A percentile compares a stretch with the other conserved stretches of the same genome.
These are phyloP conservation scores for Chrysanthemum makinoi DNA, from an alignment of 129 eudicot genomes.

Conservation along the genomic window DNA sequence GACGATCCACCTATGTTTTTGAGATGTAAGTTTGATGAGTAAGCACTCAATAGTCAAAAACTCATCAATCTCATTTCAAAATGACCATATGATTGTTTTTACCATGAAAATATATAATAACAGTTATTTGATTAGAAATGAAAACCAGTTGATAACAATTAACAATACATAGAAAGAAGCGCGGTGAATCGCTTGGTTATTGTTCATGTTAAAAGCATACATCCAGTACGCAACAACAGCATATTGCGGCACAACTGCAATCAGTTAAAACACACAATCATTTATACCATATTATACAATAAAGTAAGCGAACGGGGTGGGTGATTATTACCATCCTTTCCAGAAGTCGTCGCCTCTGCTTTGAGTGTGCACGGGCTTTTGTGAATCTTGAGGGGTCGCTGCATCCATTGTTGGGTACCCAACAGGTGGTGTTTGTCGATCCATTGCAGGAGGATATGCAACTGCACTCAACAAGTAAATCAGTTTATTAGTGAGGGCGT, in stretches of 20 bases:
- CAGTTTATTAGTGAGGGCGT: background rate
- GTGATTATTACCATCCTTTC: conserved; percentile 11
- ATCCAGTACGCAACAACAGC: conserved; percentile 16
- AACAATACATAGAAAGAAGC: too few species aligned
- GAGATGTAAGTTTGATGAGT: too few species aligned
- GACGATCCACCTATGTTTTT: too few species aligned
- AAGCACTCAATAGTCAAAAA: too few species aligned
- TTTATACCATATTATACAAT: background rate
- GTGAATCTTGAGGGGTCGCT: background rate
- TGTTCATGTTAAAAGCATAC: background rate
- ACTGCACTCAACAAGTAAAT: conserved; percentile 2
- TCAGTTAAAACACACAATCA: background rate
- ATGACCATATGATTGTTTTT: too few species aligned
- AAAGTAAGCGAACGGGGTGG: background rate
- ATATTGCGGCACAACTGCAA: conserved; percentile 21
- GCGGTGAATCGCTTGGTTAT: background rate
- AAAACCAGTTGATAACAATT: too few species aligned
- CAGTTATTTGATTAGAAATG: too few species aligned
- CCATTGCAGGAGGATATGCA: conserved; percentile 13
- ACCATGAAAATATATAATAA: too few species aligned
- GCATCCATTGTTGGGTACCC: background rate
- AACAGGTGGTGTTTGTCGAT: conserved; percentile 12
- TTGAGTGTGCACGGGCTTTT: background rate
- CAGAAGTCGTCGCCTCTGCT: conserved; percentile 10
- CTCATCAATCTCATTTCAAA: too few species aligned